These are phyloP conservation scores for Fraxinus excelsior DNA, from an alignment of 257 asterid species.

Conservation along the genomic window DNA sequence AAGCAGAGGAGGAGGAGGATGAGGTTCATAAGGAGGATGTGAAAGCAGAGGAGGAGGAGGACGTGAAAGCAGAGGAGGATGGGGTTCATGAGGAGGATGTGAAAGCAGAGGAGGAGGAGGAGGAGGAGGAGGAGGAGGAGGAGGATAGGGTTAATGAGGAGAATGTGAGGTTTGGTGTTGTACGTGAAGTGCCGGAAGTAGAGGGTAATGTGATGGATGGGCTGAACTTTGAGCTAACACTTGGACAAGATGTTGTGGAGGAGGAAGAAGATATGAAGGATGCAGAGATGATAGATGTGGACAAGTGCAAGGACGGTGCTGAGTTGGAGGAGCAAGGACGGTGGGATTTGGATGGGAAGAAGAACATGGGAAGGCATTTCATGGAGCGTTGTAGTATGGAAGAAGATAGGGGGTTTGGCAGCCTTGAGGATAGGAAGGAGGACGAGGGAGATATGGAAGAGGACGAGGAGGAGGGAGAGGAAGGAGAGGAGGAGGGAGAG, in stretches of 20 bases:
- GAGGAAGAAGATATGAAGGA: constrained; percentile 37
- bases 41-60: constrained; percentile 9
- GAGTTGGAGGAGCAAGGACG: constrained; percentile 25
- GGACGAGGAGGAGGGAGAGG: constrained; percentile 23
- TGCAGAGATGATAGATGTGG: constrained; percentile 34
- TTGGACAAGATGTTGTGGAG: constrained; percentile 43
- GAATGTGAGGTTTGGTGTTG: constrained; percentile 4
- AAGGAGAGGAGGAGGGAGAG: constrained; percentile 39
- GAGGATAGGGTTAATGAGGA: constrained; percentile 14
- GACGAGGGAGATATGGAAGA: constrained; percentile 32
- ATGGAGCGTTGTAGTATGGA: constrained; percentile 36
- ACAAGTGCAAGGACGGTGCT: constrained; percentile 26
- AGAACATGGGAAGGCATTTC: constrained; percentile 30
- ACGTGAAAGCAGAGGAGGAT: background rate
- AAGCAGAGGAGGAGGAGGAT: constrained; percentile 9
- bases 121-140: constrained; percentile 24
- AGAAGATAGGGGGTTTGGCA: constrained; percentile 22
- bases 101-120: constrained; percentile 15
- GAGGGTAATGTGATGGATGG: constrained; percentile 32
- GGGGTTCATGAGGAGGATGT: constrained; percentile 5
- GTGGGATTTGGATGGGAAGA: constrained; percentile 36
- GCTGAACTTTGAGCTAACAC: constrained; percentile 67
- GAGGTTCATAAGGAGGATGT: constrained; percentile 4
- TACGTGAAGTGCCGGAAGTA: constrained; percentile 21
- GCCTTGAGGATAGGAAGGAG: constrained; percentile 29